Percentiles rank a stretch among this genome's conserved stretches.
Conservation (phyloP, 768 basidiomycete genomes). For the Harrya chromipes region DNA sequence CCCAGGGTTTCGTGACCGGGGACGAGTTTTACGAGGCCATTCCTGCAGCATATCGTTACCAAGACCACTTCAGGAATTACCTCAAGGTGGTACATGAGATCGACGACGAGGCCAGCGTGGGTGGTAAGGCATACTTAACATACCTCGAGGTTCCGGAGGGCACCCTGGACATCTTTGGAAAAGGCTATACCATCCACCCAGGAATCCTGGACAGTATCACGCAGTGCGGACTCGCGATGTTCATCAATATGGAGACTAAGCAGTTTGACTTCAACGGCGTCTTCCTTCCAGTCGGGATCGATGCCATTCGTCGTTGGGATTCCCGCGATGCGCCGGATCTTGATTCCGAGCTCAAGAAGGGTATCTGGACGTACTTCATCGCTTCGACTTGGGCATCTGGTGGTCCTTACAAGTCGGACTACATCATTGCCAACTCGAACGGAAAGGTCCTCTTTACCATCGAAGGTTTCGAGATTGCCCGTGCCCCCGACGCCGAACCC, state of each 20-base stretch:
- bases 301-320: constrained; percentile 31
- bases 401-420: constrained; percentile 24
- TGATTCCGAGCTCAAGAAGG: constrained; percentile 27
- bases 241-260: constrained; percentile 28
- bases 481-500: constrained; percentile 28
- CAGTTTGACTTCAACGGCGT: constrained; percentile 32
- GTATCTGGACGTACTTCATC: constrained; percentile 31
- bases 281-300: constrained; percentile 31
- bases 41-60: constrained; percentile 21
- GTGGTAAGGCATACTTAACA: constrained; percentile 26
- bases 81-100: constrained; percentile 29
- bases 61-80: constrained; percentile 26
- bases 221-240: constrained; percentile 31
- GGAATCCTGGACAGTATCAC: constrained; percentile 34
- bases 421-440: constrained; percentile 28
- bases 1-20: constrained; percentile 15
- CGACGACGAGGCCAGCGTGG: constrained; percentile 26
- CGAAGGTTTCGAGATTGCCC: constrained; percentile 33
- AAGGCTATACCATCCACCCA: constrained; percentile 32
- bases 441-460: constrained; percentile 33
- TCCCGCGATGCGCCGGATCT: constrained; percentile 21
- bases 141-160: constrained; percentile 19
- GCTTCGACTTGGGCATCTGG: constrained; percentile 21
- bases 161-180: constrained; percentile 29
- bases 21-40: constrained; percentile 18